These are phyloP conservation scores for Phytophthora meadii DNA, from an alignment of 352 stramenopile genomes.

Conservation along the genomic window DNA sequence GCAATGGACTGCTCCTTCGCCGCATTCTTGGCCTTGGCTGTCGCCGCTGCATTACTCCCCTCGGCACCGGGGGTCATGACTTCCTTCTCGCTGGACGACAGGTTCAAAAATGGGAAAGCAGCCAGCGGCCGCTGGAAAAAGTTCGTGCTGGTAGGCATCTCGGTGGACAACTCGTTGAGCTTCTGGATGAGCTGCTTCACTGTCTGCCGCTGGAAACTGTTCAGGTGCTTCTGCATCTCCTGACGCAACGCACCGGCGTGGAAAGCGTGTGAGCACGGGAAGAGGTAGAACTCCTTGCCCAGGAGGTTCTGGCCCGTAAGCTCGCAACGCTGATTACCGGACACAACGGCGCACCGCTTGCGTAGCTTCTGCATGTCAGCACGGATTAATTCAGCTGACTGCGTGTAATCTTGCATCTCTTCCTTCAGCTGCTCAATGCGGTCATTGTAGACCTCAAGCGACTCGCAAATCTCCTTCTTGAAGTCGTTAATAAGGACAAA, in stretches of 20 bases:
- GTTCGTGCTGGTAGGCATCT: conserved; percentile 72
- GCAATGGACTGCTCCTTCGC: conserved; percentile 83
- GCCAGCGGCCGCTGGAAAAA: conserved; percentile 80
- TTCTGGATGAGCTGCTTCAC: conserved; percentile 92
- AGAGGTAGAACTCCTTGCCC: conserved; percentile 94
- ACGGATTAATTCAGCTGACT: conserved; percentile 90
- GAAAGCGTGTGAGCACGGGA: conserved; percentile 95
- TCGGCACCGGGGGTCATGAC: conserved; percentile 58
- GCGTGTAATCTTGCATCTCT: conserved; percentile 94
- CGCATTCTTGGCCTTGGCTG: conserved; percentile 59
- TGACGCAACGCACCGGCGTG: conserved; percentile 90
- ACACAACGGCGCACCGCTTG: conserved; percentile 87
- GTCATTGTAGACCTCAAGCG: conserved; percentile 91
- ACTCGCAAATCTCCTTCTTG: conserved; percentile 95
- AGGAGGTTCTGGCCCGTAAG: conserved; percentile 90
- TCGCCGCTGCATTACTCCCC: conserved; percentile 48
- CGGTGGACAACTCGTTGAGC: conserved; percentile 84
- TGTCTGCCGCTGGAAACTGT: conserved; percentile 89
- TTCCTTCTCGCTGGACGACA: conserved; percentile 77
- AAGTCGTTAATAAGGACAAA: conserved; percentile 96
- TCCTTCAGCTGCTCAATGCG: conserved; percentile 92
- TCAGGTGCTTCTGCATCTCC: conserved; percentile 91
- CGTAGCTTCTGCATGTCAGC: conserved; percentile 90
- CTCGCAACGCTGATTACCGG: conserved; percentile 90
- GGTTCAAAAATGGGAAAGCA: conserved; percentile 68